Conservation (phyloP, 2,329 filamentous ascomycete genomes). For the Cytospora mali region DNA sequence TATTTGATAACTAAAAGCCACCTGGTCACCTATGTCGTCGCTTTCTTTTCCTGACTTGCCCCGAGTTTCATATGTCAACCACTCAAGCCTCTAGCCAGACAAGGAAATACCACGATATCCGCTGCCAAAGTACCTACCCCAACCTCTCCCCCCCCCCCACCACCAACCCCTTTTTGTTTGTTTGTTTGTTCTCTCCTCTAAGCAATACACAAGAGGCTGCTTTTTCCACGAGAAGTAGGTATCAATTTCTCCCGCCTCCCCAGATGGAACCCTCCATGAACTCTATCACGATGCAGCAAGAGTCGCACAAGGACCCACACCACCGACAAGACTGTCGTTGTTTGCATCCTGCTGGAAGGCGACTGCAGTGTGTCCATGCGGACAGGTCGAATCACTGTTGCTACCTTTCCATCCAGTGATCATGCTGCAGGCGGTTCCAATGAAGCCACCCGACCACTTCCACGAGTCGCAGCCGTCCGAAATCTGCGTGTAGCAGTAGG, state of each 20-base stretch:
- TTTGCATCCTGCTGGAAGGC: conserved; percentile 3
- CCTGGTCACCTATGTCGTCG: too few species aligned
- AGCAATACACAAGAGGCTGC: background rate
- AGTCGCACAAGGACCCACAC: conserved; percentile 22
- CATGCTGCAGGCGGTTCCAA: conserved; percentile 19
- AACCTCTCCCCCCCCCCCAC: too few species aligned
- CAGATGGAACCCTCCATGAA: background rate
- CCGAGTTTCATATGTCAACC: background rate
- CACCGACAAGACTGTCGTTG: conserved; percentile 18
- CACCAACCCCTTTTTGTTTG: too few species aligned
- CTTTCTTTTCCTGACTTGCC: background rate
- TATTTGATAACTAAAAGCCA: background rate
- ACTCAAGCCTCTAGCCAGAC: background rate
- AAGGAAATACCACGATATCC: background rate
- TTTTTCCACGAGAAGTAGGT: background rate
- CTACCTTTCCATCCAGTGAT: conserved; percentile 22
- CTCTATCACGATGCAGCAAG: background rate
- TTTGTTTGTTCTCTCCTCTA: background rate
- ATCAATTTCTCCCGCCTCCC: background rate
- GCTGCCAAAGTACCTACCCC: background rate
- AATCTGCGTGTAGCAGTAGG: conserved; percentile 15
- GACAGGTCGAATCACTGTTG: conserved; percentile 18
- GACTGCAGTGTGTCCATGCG: conserved; percentile 15
- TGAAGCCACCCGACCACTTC: conserved; percentile 17
- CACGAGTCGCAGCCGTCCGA: conserved; percentile 23